Evolutionary conservation across 768 basidiomycete genomes (phyloP), one percentile per base, ranked within the genome.

Genomic region (Kwoniella sp.): DNA sequence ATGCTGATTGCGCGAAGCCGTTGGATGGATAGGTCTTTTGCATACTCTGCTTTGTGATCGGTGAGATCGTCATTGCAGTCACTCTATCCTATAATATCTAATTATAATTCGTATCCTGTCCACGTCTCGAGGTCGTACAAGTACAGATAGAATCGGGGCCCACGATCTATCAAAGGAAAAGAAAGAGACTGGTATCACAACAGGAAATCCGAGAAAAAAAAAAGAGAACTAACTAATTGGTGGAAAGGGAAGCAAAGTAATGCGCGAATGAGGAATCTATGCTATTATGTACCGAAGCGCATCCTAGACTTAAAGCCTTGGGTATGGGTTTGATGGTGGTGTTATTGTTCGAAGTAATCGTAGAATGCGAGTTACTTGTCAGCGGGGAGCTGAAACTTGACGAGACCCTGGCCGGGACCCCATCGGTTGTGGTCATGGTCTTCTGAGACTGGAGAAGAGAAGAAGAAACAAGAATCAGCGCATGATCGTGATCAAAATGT

Each of bases 371-470:
- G 44, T 47, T 62, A 56, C 55, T 62, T 51, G 27, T 27, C 27
- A 22, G 46, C 52, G 54, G 60, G 60, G 29, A 64, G 29, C 56
- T 64, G 49, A 64, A 64, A 64, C 50, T 64, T 64, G 48, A 64
- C 62, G 47, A 55, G 55, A 29, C 62, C 62, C 24, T 30, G 17
- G 12, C 55, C 55, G n/a, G 62, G 62, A 21, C 30, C 55, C 62
- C 62, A 64, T 57, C 62, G 47, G 36, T 66, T 60, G 53, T 69
- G 68, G 30, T 66, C 64, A 9, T 53, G 17, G 58, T 69, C 68
- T 48, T 69, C 61, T 1, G 9, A 10, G 33, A 63, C 60, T 62
- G 44, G 8, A 53, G 17, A 25, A 51, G 26, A 33, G 8, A 3
- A 47, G 0, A 3, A 46, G 50, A 26, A n/a, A 52, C 30, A 10